Conservation (phyloP, 2,329 filamentous ascomycete species). For the Phialophora tarda region DNA sequence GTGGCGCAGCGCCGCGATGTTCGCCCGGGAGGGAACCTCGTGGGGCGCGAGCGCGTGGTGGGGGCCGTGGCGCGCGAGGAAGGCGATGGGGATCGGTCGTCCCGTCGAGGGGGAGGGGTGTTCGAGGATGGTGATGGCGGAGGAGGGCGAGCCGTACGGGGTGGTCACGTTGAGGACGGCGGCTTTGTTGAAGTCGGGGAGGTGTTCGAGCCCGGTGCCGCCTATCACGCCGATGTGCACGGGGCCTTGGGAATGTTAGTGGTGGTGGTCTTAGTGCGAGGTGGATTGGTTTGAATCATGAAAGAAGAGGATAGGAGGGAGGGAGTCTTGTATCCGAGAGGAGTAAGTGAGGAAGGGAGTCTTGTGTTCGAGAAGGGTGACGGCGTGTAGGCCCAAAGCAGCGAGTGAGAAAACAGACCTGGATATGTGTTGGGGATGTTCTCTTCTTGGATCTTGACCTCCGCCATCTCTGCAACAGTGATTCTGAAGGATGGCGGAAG, state of each 20-base stretch:
- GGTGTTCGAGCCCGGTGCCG: slow-evolving; percentile 87
- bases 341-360: not conserved
- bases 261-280: not conserved
- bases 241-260: slow-evolving; percentile 56
- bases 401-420: slow-evolving; percentile 20
- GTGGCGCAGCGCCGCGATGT: slow-evolving; percentile 93
- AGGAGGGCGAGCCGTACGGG: slow-evolving; percentile 84
- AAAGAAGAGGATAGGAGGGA: not conserved
- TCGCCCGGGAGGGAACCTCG: slow-evolving; percentile 92
- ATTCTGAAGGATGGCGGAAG: not conserved
- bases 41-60: slow-evolving; percentile 91
- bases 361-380: not conserved
- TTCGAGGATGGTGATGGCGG: slow-evolving; percentile 82
- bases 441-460: slow-evolving; percentile 23
- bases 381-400: not conserved
- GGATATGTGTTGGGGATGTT: slow-evolving; percentile 27
- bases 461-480: not conserved
- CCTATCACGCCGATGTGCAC: slow-evolving; percentile 89
- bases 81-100: slow-evolving; percentile 72
- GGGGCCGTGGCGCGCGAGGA: slow-evolving; percentile 88
- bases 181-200: slow-evolving; percentile 84
- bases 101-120: slow-evolving; percentile 75
- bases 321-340: not conserved
- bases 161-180: slow-evolving; percentile 77
- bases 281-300: not conserved